Base-by-base conservation (phyloP, 495 filamentous ascomycete species). In the Penicillium cataractarum region DNA sequence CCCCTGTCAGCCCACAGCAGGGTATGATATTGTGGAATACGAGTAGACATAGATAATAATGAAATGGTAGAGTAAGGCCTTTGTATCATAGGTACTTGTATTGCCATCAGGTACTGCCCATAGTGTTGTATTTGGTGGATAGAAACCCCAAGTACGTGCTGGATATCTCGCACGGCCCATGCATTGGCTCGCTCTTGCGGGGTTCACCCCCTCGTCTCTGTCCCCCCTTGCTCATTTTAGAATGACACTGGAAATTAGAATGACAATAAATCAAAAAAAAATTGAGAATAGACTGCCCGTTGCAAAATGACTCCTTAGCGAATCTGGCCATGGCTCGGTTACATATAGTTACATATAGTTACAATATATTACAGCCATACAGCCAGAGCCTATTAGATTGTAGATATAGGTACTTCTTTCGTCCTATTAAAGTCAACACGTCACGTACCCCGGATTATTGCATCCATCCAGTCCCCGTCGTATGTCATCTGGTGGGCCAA, bases 1-100 rank as follows among this genome's bases (percentile, higher is more conserved):
- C 58, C 54, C 62, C 65, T 60, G 62, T 67, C 62, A 64, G 61
- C 65, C 57, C 46, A 61, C 57, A 44, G 51, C 8, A 35, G 15
- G 8, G 26, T n/a, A 32, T 29, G n/a, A n/a, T n/a, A n/a, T n/a
- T n/a, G n/a, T n/a, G 31, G 6, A 17, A 29, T 29, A 50, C 24
- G 40, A 22, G 29, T n/a, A 22, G 6, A 8, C 3, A 12, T 22
- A 22, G n/a, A 44, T 2, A 21, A 1, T 40, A 40, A 40, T 42
- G n/a, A n/a, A n/a, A n/a, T n/a, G n/a, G n/a, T 31, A 31, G 7
- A 4, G 7, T 31, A 31, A 31, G 7, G 3, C 7, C 29, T 31
- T 31, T 31, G 29, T 31, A 3, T 31, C 7, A 3, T 31, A 31
- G 4, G 7, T 31, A n/a, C 7, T 31, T 7, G 29, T 31, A 7